Percentiles rank a stretch among this genome's conserved stretches.
phyloP scores from a whole-genome alignment of 305 asterid species.

The Fraxinus platypoda region DNA sequence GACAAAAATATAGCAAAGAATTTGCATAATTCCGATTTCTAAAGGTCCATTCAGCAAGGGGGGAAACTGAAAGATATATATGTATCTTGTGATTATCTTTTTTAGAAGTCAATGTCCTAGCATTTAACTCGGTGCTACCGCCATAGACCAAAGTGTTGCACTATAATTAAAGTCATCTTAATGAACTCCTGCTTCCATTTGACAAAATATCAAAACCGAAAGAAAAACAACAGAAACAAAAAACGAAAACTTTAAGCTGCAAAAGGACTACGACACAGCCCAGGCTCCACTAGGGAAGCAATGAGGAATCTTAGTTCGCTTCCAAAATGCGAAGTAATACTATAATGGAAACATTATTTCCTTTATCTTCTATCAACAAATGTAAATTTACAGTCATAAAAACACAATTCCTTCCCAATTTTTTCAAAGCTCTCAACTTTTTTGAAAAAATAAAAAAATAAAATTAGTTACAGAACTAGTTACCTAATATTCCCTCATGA shows the following conservation, averaged over 20 bases:
- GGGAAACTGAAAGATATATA: neutral
- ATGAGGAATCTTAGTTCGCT: neutral
- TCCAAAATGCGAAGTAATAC: constrained; percentile 1
- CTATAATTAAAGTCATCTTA: neutral
- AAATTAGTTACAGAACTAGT: neutral
- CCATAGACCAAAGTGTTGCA: neutral
- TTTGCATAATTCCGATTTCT: neutral
- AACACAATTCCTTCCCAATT: neutral
- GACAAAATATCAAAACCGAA: neutral
- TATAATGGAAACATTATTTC: neutral
- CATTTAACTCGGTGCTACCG: neutral
- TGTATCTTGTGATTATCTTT: neutral
- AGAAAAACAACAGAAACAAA: neutral
- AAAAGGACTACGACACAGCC: neutral
- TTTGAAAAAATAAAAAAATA: neutral
- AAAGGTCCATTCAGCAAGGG: neutral
- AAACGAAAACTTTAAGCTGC: neutral
- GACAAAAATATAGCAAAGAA: neutral
- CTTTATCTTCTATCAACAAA: neutral
- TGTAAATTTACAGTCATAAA: neutral
- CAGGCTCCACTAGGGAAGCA: neutral
- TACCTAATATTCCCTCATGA: neutral
- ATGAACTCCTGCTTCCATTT: neutral
- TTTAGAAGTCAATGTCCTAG: neutral
- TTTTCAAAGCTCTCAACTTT: neutral